These are phyloP conservation scores for Aspergillus thermomutatus DNA, from an alignment of 2,329 filamentous ascomycete species.

Conservation along the genomic window DNA sequence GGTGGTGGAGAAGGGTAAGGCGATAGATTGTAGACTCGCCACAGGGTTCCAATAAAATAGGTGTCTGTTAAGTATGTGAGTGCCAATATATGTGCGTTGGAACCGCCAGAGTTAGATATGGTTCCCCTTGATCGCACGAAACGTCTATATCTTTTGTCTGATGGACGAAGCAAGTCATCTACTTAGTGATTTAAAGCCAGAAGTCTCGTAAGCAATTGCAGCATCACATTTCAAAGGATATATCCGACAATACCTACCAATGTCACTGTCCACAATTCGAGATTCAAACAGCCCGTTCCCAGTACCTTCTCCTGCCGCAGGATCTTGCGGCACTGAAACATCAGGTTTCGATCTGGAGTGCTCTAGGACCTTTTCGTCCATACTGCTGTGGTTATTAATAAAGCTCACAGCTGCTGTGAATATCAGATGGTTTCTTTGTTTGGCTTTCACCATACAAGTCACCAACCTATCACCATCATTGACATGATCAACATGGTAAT, in stretches of 20 bases:
- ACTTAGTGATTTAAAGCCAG: constrained; percentile 4
- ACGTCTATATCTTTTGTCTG: constrained; percentile 65
- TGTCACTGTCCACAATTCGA: constrained; percentile 26
- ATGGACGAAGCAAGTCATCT: constrained; percentile 48
- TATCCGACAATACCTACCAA: too few relatives aligned
- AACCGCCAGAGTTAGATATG: constrained; percentile 70
- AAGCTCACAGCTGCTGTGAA: constrained; percentile 96
- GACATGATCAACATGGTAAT: constrained; percentile 93
- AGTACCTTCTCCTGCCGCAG: constrained; percentile 58
- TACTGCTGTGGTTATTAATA: constrained; percentile 55
- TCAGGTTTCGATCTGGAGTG: constrained; percentile 65
- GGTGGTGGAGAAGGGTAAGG: constrained; percentile 57
- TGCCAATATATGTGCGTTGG: constrained; percentile 77
- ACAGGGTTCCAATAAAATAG: constrained; percentile 88
- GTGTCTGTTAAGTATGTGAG: constrained; percentile 91
- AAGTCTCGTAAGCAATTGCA: neutral
- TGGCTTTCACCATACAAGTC: constrained; percentile 89
- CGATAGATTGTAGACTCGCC: constrained; percentile 76
- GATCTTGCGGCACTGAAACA: constrained; percentile 26
- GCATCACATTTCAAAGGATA: neutral
- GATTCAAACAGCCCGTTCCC: constrained; percentile 55
- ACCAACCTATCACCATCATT: constrained; percentile 86
- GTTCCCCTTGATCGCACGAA: constrained; percentile 52
- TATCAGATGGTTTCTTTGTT: constrained; percentile 82
- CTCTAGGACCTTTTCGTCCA: constrained; percentile 54